phyloP scores from a whole-genome alignment of 2,329 filamentous ascomycete species.

The Beauveria scarabaeidicola region DNA sequence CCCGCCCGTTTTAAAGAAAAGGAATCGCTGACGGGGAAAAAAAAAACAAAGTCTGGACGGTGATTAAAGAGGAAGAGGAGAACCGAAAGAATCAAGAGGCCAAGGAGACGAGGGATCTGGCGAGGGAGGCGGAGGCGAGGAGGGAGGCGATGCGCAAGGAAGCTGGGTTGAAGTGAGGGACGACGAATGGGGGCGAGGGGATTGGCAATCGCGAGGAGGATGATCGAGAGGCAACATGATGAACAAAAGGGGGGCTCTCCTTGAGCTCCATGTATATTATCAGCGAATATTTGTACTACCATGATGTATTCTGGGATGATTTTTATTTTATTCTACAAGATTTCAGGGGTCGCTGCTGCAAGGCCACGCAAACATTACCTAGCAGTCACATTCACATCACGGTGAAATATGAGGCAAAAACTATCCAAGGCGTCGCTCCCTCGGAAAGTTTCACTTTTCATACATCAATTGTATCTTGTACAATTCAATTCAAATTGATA shows the following conservation, averaged over 20 bases:
- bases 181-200: no score
- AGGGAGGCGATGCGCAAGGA: conserved; percentile 42
- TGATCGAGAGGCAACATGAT: no score
- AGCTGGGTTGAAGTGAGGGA: conserved; percentile 28
- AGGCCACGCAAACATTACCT: no score
- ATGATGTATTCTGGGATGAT: background rate
- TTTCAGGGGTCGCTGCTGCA: no score
- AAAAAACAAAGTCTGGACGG: conserved; percentile 37
- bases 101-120: conserved; percentile 27
- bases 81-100: conserved; percentile 29
- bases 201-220: background rate
- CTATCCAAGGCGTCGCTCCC: no score
- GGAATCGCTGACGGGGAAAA: no score
- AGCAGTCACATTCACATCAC: no score
- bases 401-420: no score
- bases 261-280: background rate
- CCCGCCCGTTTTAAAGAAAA: no score
- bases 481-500: conserved; percentile 6
- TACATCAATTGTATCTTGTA: background rate
- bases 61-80: conserved; percentile 41
- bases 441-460: background rate
- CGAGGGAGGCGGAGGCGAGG: conserved; percentile 33
- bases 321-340: no score
- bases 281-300: background rate
- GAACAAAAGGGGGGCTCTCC: no score